Evolutionary conservation across 2,329 filamentous ascomycete genomes (phyloP), one percentile per base, ranked within the genome.

Genomic region (Neopestalotiopsis clavispora): DNA sequence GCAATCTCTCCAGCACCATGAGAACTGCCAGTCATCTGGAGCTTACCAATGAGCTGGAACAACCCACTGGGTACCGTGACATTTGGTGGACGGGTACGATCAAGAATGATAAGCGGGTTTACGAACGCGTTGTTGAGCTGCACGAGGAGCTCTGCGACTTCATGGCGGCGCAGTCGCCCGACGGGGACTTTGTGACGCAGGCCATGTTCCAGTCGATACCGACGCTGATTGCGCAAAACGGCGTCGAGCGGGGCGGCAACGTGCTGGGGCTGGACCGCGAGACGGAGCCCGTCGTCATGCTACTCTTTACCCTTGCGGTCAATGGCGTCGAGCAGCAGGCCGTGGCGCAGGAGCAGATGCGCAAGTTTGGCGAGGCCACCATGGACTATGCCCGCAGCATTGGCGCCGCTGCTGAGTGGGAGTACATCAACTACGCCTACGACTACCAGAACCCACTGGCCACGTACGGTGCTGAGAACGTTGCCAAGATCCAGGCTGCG

Each of bases 351-450:
- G 76, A 75, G 74, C 76, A 75, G 20, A 75, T 79, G 32, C 71
- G 71, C 13, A 65, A 68, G 12, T 78, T 80, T 17, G 72, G 75
- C 58, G 71, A 76, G 17, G 77, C 76, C 1, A 75, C 77, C 7
- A 72, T 77, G 49, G 66, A 69, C 2, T 75, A 70, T 49, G 72
- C 71, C 6, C 12, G 32, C 12, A 65, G 65, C 20, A 32, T 72
- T 17, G 70, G 59, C 20, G 69, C 66, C 30, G 68, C 68, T 14
- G 75, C 79, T 62, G 61, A 73, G 0, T 81, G 78, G 72, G 75
- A 78, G 68, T 80, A 80, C 70, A 76, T 82, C 68, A 82, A 81
- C 73, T 82, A 83, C 68, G 77, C 76, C 67, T 72, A 76, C 4
- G 74, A 76, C 61, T 75, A 76, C 59, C 77, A 79, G 70, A 69